phyloP scores from a whole-genome alignment of 1,284 basidiomycete species.

The Trichosporon inkin region DNA sequence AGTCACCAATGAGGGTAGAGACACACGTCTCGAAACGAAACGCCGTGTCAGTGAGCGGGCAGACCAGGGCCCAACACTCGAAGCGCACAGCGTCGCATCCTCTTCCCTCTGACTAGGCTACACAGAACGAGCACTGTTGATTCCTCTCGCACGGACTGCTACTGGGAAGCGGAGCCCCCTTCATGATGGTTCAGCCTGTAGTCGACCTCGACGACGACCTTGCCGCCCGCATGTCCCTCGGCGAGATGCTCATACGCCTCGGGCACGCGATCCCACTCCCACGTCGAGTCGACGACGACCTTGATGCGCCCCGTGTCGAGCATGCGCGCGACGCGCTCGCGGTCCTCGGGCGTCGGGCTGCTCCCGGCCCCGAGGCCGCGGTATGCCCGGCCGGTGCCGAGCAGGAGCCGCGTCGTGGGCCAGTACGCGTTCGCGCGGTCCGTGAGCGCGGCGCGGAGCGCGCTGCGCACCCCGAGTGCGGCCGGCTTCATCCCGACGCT shows the following conservation, averaged over 20 bases:
- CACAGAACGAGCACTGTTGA: too few relatives aligned
- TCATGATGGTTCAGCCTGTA: too few relatives aligned
- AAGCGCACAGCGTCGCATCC: too few relatives aligned
- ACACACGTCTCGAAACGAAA: too few relatives aligned
- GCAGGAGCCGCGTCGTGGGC: constrained; percentile 9
- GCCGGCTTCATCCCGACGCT: constrained; percentile 27
- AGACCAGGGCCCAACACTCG: too few relatives aligned
- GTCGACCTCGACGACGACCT: constrained; percentile 53
- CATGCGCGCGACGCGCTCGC: constrained; percentile 11
- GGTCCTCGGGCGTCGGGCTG: constrained; percentile 6
- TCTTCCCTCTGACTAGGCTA: too few relatives aligned
- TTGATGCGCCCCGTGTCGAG: background rate
- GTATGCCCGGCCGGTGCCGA: constrained; percentile 13
- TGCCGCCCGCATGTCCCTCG: constrained; percentile 59
- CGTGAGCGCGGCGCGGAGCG: constrained; percentile 9
- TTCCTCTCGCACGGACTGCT: too few relatives aligned
- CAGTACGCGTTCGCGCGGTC: constrained; percentile 18
- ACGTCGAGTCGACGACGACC: constrained; percentile 42
- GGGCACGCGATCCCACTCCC: constrained; percentile 56
- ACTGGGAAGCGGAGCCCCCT: too few relatives aligned
- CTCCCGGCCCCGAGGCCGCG: constrained; percentile 7
- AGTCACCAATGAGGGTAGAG: too few relatives aligned
- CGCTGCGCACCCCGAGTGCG: constrained; percentile 7
- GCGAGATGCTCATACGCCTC: constrained; percentile 62
- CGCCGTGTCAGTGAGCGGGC: too few relatives aligned